These are phyloP conservation scores for Forsythia suspensa DNA, from an alignment of 257 asterid species.

Conservation along the genomic window DNA sequence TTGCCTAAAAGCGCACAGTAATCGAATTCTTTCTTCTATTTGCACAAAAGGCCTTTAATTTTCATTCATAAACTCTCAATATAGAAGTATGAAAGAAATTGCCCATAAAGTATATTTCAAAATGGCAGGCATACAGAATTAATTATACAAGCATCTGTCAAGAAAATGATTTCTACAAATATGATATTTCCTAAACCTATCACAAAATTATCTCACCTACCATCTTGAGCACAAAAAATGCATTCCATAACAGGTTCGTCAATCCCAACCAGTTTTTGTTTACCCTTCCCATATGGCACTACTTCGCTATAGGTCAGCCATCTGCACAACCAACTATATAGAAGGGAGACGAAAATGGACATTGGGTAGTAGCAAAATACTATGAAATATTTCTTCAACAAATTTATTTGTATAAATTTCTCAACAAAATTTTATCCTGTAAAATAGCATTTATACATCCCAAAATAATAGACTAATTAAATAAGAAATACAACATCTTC, in stretches of 20 bases:
- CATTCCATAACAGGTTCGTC: not conserved
- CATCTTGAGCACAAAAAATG: not conserved
- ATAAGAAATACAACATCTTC: slow-evolving; percentile 56
- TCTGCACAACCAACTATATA: not conserved
- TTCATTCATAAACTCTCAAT: too few relatives aligned
- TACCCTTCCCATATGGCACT: too few relatives aligned
- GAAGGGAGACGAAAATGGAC: not conserved
- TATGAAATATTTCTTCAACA: not conserved
- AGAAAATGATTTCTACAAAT: too few relatives aligned
- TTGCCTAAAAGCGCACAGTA: too few relatives aligned
- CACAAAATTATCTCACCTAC: too few relatives aligned
- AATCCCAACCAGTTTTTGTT: not conserved
- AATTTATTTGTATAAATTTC: slow-evolving; percentile 4
- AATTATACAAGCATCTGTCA: too few relatives aligned
- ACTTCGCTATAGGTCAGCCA: not conserved
- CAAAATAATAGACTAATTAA: slow-evolving; percentile 27
- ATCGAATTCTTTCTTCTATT: too few relatives aligned
- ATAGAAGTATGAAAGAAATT: too few relatives aligned
- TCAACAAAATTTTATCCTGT: slow-evolving; percentile 44
- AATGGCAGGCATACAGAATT: too few relatives aligned
- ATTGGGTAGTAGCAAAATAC: not conserved
- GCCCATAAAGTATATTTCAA: too few relatives aligned
- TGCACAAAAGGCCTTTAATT: too few relatives aligned
- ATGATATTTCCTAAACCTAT: too few relatives aligned
- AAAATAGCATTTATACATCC: slow-evolving; percentile 50